Evolutionary conservation across 2,329 filamentous ascomycete species (phyloP), one percentile per base, ranked within the genome.

Genomic region (Trichoderma endophyticum): DNA sequence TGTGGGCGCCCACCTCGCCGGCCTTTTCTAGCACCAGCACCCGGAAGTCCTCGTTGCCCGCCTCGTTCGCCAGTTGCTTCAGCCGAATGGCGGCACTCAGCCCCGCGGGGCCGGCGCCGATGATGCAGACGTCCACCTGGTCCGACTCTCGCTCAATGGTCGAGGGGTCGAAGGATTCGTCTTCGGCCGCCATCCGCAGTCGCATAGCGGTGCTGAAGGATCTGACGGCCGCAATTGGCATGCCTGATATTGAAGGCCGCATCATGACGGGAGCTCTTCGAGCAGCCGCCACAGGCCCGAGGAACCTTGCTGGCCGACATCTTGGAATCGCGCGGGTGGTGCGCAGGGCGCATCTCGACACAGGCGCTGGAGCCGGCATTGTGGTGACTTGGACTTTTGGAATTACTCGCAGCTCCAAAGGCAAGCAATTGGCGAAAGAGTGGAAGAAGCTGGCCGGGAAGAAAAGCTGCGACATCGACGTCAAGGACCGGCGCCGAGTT

Each of bases 11-110:
- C 73, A 99, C 84, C 81, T 99, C 96, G 74, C 95, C 94, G 3
- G 96, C 94, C 84, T 99, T 99, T 81, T 99, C 96, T 73, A 99
- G 86, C 48, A 99, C 85, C 72, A 99, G 85, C 12, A 99, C 95
- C 39, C 96, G 89, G 80, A 99, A 98, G 74, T 98, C 95, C 74
- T 98, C 94, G 81, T 98, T 97, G 74, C 96, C 95, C 39, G 93
- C 93, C 79, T 95, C 94, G 79, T 95, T 98, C 76, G 96, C 96
- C 65, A 98, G 87, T 83, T 99, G 95, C 86, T 98, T 98, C 70
- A 99, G 85, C 75, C 93, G 92, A 79, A 99, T 99, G 65, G 95
- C 96, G 61, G 96, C 95, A 76, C 93, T 92, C 75, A 99, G 88
- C 73, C 96, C 96, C 67, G 96, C 93, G 68, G 96, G 96, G n/a